Evolutionary conservation across 805 yeast genomes (phyloP).

Genomic region (Grigorovia yakushimaensis): DNA sequence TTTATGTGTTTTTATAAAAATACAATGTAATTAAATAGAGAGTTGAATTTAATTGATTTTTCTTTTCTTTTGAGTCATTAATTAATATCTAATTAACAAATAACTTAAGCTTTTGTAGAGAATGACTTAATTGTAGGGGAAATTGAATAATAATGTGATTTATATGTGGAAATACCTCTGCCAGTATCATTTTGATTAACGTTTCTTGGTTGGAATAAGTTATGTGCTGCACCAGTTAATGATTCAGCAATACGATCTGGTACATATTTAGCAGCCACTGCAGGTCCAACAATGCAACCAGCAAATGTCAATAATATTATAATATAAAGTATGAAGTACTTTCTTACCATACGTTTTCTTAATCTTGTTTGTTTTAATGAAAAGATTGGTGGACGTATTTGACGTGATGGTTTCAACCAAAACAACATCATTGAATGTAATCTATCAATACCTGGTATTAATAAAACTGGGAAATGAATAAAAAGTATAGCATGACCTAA

Average conservation of each 20-base stretch:
- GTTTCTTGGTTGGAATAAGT: conserved; percentile 85
- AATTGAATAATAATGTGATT: conserved; percentile 33
- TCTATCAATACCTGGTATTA: conserved; percentile 82
- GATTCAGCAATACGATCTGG: conserved; percentile 24
- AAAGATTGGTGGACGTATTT: conserved; percentile 94
- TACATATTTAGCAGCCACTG: conserved; percentile 61
- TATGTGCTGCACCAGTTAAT: conserved; percentile 37
- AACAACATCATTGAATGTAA: conserved; percentile 97
- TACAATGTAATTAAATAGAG: neutral
- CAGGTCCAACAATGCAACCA: conserved; percentile 82
- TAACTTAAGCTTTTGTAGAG: conserved; percentile 35
- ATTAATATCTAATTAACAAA: no score
- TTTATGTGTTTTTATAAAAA: neutral
- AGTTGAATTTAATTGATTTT: neutral
- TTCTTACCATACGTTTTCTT: conserved; percentile 94
- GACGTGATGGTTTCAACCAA: conserved; percentile 96
- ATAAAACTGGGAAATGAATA: conserved; percentile 77
- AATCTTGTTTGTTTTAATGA: conserved; percentile 91
- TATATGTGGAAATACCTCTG: conserved; percentile 27
- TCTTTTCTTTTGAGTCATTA: neutral
- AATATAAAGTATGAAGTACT: conserved; percentile 77
- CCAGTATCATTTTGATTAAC: conserved; percentile 80
- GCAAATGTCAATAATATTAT: conserved; percentile 57
- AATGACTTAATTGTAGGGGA: conserved; percentile 46
- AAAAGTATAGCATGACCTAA: conserved; percentile 84